These are phyloP conservation scores for Fusarium sublunatum DNA, from an alignment of 2,329 filamentous ascomycete genomes.

Conservation along the genomic window DNA sequence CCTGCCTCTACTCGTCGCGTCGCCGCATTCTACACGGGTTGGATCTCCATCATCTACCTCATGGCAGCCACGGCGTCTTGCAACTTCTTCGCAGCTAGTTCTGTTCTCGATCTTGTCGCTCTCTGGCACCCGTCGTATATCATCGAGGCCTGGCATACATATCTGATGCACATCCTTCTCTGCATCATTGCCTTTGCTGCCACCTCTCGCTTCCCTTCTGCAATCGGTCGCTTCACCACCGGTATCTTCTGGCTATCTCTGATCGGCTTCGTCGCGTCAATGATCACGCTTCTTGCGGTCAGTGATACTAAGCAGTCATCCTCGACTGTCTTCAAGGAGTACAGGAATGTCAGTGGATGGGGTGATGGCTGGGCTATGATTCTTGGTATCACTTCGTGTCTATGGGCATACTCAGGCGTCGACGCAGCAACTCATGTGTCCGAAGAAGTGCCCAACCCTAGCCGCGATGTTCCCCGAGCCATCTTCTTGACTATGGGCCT, in stretches of 20 bases:
- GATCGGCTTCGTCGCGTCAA: slow-evolving; percentile 40
- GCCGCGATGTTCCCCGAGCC: slow-evolving; percentile 42
- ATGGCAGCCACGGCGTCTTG: slow-evolving; percentile 43
- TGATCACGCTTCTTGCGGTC: slow-evolving; percentile 37
- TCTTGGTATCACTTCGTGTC: slow-evolving; percentile 39
- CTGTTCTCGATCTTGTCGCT: slow-evolving; percentile 37
- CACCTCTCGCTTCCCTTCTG: slow-evolving; percentile 37
- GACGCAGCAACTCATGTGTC: slow-evolving; percentile 41
- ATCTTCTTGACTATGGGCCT: slow-evolving; percentile 42
- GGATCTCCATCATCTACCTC: slow-evolving; percentile 44
- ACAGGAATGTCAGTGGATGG: slow-evolving; percentile 43
- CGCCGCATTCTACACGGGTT: slow-evolving; percentile 43
- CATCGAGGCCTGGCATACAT: slow-evolving; percentile 43
- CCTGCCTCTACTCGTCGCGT: slow-evolving; percentile 37
- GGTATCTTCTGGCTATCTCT: slow-evolving; percentile 40
- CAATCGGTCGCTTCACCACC: slow-evolving; percentile 42
- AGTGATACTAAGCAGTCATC: slow-evolving; percentile 36
- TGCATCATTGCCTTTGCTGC: slow-evolving; percentile 39
- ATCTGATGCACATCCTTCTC: slow-evolving; percentile 41
- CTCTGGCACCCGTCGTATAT: slow-evolving; percentile 38
- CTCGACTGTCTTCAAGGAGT: slow-evolving; percentile 36
- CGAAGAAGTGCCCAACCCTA: slow-evolving; percentile 44
- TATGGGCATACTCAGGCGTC: slow-evolving; percentile 42
- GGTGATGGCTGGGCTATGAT: slow-evolving; percentile 43
- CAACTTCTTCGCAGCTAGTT: slow-evolving; percentile 44